Base-by-base conservation (phyloP, 345 rosid species). In the Bretschneidera sinensis region DNA sequence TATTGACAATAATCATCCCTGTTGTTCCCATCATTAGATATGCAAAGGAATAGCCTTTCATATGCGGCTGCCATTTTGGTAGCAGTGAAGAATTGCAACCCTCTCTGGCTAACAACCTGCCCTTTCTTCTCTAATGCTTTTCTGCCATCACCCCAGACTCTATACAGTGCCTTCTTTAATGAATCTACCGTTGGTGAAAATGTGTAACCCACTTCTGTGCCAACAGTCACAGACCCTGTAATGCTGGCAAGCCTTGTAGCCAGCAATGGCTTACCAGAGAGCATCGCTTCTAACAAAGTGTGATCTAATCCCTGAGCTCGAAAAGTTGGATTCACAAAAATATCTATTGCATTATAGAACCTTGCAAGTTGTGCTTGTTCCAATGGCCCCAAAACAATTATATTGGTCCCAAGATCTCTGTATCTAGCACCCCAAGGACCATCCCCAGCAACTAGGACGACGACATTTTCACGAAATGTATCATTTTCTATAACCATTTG, bases 351-450 rank as follows among this genome's bases (percentile, higher is more conserved):
- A 59, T 84, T 83, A 55, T 87, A 92, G 78, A 92, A 89, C 9
- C 75, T 80, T n/a, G 96, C 89, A 50, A 92, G 54, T 54, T 72
- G 82, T 60, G 79, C 71, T 67, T 80, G 98, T 50, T 83, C 94
- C 52, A 92, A 51, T 15, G 98, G 89, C 48, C 98, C 98, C 68
- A 92, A 76, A 69, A 84, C 87, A 17, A 85, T 68, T 23, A 73
- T 61, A n/a, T 76, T 85, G 45, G 78, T 56, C 17, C 97, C 94
- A 7, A 92, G 81, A 53, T 78, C 91, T 73, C 70, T 71, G 79
- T 85, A 92, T 74, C 94, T 85, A n/a, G 62, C 71, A 21, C 88
- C 83, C 97, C 98, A 92, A 24, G 96, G 97, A 60, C 98, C 98
- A 74, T 92, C 89, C 48, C 97, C 96, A 24, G 97, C 96, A 31